Percentiles rank a stretch among this genome's conserved stretches.
Evolutionary conservation across 768 basidiomycete species (phyloP).

Genomic region (Artomyces pyxidatus): DNA sequence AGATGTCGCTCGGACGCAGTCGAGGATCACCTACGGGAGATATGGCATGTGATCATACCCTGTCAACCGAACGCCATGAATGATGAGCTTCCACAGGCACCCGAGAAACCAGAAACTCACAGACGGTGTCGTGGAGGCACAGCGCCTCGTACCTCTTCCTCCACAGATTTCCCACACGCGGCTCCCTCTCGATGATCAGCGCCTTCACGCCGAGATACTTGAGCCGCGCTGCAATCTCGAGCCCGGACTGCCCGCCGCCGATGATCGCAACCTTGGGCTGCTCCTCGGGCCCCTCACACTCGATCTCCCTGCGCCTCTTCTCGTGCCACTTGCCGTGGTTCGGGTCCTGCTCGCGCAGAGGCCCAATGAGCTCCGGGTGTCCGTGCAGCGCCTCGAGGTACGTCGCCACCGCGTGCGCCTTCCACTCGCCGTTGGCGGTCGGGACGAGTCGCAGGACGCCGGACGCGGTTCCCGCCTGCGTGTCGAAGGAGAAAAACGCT

Average conservation of each 20-base stretch:
- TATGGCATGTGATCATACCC: constrained; percentile 52
- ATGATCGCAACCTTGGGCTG: constrained; percentile 47
- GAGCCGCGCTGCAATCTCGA: constrained; percentile 52
- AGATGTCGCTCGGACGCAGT: not conserved
- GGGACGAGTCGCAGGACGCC: constrained; percentile 43
- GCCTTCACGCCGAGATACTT: constrained; percentile 40
- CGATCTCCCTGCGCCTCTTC: constrained; percentile 25
- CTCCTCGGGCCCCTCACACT: constrained; percentile 29
- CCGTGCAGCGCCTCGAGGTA: constrained; percentile 42
- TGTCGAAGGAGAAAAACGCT: constrained; percentile 36
- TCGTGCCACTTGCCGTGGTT: constrained; percentile 37
- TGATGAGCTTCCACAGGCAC: constrained; percentile 9
- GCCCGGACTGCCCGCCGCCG: constrained; percentile 45
- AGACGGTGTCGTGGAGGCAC: constrained; percentile 60
- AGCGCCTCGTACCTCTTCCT: constrained; percentile 57
- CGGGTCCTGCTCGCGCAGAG: constrained; percentile 24
- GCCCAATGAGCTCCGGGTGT: constrained; percentile 33
- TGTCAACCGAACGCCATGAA: constrained; percentile 13
- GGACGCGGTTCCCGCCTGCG: constrained; percentile 28
- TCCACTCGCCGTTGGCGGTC: constrained; percentile 33
- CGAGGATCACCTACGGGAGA: constrained; percentile 15
- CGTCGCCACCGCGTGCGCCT: constrained; percentile 41
- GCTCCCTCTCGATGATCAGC: constrained; percentile 56
- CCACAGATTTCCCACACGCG: constrained; percentile 58
- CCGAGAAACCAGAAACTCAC: constrained; percentile 30